phyloP scores from a whole-genome alignment of 352 stramenopile genomes.

The Phytophthora syringae region DNA sequence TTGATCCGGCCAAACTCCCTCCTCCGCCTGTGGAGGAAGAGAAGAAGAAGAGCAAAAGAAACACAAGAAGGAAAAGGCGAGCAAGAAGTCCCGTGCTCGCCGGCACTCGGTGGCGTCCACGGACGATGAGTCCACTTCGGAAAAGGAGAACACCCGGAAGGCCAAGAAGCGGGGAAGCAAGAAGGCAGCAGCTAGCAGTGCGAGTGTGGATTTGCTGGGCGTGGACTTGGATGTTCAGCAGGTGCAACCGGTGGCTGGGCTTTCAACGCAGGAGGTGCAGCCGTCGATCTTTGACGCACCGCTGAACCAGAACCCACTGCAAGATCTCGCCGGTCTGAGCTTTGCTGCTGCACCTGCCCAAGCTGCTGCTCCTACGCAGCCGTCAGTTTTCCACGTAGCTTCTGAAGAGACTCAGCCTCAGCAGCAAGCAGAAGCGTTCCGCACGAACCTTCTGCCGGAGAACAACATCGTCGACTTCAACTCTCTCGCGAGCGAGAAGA shows the following conservation, averaged over 20 bases:
- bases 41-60: slow-evolving; percentile 34
- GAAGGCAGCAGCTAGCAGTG: slow-evolving; percentile 25
- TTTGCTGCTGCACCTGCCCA: slow-evolving; percentile 37
- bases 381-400: slow-evolving; percentile 11
- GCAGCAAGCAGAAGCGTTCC: slow-evolving; percentile 39
- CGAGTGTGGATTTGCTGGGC: slow-evolving; percentile 56
- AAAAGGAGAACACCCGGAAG: slow-evolving; percentile 52
- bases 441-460: slow-evolving; percentile 64
- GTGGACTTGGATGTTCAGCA: slow-evolving; percentile 49
- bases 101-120: slow-evolving; percentile 50
- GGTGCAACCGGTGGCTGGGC: slow-evolving; percentile 8
- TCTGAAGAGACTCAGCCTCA: slow-evolving; percentile 5
- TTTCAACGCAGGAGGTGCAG: slow-evolving; percentile 25
- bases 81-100: slow-evolving; percentile 40
- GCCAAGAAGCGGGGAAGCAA: slow-evolving; percentile 36
- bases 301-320: slow-evolving; percentile 44
- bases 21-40: slow-evolving; percentile 36
- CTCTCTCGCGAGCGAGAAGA: slow-evolving; percentile 64
- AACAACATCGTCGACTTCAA: slow-evolving; percentile 73
- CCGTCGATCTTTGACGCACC: slow-evolving; percentile 51
- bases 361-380: slow-evolving; percentile 7
- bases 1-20: slow-evolving; percentile 57
- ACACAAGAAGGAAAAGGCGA: slow-evolving; percentile 34
- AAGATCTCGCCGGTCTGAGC: slow-evolving; percentile 65
- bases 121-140: slow-evolving; percentile 39